Evolutionary conservation across 2,329 filamentous ascomycete species (phyloP).

Genomic region (Aquanectria penicillioides): DNA sequence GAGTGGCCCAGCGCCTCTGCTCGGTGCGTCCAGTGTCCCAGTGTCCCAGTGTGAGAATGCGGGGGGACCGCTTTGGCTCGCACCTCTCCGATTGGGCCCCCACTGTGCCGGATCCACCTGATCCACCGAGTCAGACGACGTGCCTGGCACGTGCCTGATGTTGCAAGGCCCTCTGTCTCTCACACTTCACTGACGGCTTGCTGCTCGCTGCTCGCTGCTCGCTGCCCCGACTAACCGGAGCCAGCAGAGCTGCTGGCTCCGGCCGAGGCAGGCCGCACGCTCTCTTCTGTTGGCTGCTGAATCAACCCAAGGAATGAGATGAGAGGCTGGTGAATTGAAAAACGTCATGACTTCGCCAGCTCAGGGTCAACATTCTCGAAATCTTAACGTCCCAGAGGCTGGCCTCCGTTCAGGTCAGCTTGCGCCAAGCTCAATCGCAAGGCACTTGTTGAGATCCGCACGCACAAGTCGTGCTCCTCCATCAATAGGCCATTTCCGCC

Average conservation of each 20-base stretch:
- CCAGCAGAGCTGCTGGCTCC: conserved; percentile 9
- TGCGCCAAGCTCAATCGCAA: not conserved
- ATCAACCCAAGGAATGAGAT: conserved; percentile 2
- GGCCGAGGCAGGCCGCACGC: too few species aligned
- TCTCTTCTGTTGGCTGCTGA: too few species aligned
- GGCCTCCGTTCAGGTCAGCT: not conserved
- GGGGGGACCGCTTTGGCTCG: conserved; percentile 31
- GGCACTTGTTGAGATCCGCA: not conserved
- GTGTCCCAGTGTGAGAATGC: too few species aligned
- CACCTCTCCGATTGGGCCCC: conserved; percentile 40
- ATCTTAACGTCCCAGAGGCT: not conserved
- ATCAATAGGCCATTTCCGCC: not conserved
- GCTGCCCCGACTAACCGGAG: conserved; percentile 1
- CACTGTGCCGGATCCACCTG: conserved; percentile 39
- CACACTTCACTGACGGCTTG: conserved; percentile 11
- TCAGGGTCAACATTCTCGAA: not conserved
- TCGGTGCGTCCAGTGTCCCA: conserved; percentile 29
- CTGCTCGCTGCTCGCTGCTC: not conserved
- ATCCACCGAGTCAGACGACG: conserved; percentile 45
- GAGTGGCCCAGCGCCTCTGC: not conserved
- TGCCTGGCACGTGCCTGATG: conserved; percentile 42
- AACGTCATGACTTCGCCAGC: conserved; percentile 8
- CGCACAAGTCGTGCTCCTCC: not conserved
- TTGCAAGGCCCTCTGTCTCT: conserved; percentile 25
- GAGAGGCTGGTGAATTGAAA: not conserved